These are phyloP conservation scores for Phyllachora maydis DNA, from an alignment of 2,329 filamentous ascomycete genomes.

Conservation along the genomic window DNA sequence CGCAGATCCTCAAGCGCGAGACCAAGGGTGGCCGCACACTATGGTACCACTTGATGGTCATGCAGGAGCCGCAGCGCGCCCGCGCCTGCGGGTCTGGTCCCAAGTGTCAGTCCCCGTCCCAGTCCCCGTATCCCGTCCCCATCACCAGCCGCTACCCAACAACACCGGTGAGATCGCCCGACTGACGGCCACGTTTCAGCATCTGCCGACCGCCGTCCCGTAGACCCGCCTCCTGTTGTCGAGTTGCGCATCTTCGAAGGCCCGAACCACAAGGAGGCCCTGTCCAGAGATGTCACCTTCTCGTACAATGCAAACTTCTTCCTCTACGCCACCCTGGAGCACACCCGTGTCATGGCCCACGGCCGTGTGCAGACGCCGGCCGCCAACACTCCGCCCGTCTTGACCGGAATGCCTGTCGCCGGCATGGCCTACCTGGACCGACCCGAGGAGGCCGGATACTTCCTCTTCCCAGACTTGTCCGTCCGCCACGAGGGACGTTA, in stretches of 20 bases:
- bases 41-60: conserved; percentile 64
- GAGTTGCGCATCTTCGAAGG: conserved; percentile 75
- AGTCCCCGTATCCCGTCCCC: too few species aligned
- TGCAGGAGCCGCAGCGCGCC: conserved; percentile 87
- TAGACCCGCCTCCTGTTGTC: conserved; percentile 87
- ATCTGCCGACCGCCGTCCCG: conserved; percentile 72
- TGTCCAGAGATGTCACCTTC: conserved; percentile 63
- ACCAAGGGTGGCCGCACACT: conserved; percentile 61
- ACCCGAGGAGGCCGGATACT: conserved; percentile 64
- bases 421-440: conserved; percentile 93
- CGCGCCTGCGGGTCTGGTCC: conserved; percentile 88
- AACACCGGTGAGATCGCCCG: too few species aligned
- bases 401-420: conserved; percentile 86
- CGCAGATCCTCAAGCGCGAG: conserved; percentile 24
- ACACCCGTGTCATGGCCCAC: conserved; percentile 64
- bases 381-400: conserved; percentile 57
- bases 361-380: conserved; percentile 49
- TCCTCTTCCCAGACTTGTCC: conserved; percentile 92
- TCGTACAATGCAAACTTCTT: conserved; percentile 96
- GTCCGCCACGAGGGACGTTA: conserved; percentile 92
- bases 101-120: conserved; percentile 48
- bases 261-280: conserved; percentile 32
- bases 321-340: conserved; percentile 79
- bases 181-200: conserved; percentile 25
- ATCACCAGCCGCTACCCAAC: too few species aligned